Evolutionary conservation across 2,329 filamentous ascomycete species (phyloP), one percentile per base, ranked within the genome.

Genomic region (Penicillium sp.): DNA sequence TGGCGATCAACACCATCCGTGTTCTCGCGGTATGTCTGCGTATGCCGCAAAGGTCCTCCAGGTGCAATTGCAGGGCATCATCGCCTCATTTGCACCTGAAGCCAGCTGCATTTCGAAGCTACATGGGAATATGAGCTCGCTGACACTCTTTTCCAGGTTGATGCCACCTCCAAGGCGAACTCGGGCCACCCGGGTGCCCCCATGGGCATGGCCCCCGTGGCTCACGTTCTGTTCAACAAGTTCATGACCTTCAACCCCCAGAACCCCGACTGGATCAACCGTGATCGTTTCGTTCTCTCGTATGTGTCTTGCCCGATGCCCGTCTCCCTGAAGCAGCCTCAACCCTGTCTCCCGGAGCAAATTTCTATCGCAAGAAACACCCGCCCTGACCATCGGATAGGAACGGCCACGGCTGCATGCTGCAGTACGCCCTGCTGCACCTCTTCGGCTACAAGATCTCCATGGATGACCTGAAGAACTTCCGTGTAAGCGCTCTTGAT

Each of bases 201-300:
- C 68, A 98, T 98, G 93, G 85, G 83, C 71, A 81, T 97, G 89
- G 93, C 93, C 69, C 92, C 93, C 56, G 84, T 91, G 69, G 86
- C 93, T 74, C 93, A 97, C 81, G 89, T 97, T 68, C 84, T 98
- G 60, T 98, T 89, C 80, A 95, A 95, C 84, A 95, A 93, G 76
- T 95, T 96, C 82, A 89, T 98, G 89, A 95, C 78, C 74, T 98
- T 96, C 83, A 98, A 97, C 86, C 93, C 93, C 67, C 95, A 96
- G 86, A 96, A 95, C 83, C 89, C 93, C 65, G 81, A 89, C 60
- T 98, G 91, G 91, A 69, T 93, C 66, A 97, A 97, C 84, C 87
- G 93, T 70, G 93, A 98, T 78, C 88, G 93, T 74, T 98, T 98
- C 71, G 90, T 98, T 56, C 90, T 98, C 72, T 98, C 93, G 91